Percentiles rank a stretch among this genome's conserved stretches.
Conservation (phyloP, 2,329 filamentous ascomycete species). For the Calonectria pseudoreteaudii region DNA sequence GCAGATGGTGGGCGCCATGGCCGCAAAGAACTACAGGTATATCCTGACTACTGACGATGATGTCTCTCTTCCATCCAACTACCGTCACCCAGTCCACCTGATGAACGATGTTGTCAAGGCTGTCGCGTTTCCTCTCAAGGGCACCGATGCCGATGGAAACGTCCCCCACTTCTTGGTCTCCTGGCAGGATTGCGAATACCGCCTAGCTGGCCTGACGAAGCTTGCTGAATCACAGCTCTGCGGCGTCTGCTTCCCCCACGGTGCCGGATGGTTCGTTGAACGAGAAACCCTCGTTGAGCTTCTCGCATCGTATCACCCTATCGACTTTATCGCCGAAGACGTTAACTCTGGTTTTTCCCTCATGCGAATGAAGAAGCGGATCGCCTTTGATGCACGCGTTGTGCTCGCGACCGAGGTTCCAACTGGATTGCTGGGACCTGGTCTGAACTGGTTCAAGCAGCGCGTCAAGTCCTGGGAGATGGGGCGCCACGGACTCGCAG, state of each 20-base stretch:
- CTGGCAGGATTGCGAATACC: slow-evolving; percentile 26
- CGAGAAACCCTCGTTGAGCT: slow-evolving; percentile 21
- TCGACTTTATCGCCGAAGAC: slow-evolving; percentile 26
- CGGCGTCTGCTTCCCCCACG: slow-evolving; percentile 24
- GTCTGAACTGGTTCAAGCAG: slow-evolving; percentile 34
- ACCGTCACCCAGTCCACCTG: slow-evolving; percentile 20
- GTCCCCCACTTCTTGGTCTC: slow-evolving; percentile 11
- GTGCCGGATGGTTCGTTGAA: slow-evolving; percentile 25
- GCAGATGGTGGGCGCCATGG: slow-evolving; percentile 25
- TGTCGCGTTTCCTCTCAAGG: slow-evolving; percentile 21
- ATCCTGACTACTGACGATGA: slow-evolving; percentile 25
- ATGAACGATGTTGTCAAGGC: slow-evolving; percentile 21
- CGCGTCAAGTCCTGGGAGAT: slow-evolving; percentile 35
- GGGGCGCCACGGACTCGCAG: slow-evolving; percentile 25
- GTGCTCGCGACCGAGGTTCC: slow-evolving; percentile 21
- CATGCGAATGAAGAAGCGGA: slow-evolving; percentile 20
- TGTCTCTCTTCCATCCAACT: slow-evolving; percentile 22
- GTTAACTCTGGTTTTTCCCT: slow-evolving; percentile 24
- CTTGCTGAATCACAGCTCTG: slow-evolving; percentile 18
- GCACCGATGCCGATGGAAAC: slow-evolving; percentile 13
- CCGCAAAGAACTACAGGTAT: slow-evolving; percentile 22
- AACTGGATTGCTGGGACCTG: slow-evolving; percentile 23
- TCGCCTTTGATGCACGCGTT: slow-evolving; percentile 20
- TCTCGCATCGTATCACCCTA: slow-evolving; percentile 12
- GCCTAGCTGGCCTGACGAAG: slow-evolving; percentile 24